Evolutionary conservation across 2,329 filamentous ascomycete species (phyloP).

Genomic region (Cercospora zeae-maydis): DNA sequence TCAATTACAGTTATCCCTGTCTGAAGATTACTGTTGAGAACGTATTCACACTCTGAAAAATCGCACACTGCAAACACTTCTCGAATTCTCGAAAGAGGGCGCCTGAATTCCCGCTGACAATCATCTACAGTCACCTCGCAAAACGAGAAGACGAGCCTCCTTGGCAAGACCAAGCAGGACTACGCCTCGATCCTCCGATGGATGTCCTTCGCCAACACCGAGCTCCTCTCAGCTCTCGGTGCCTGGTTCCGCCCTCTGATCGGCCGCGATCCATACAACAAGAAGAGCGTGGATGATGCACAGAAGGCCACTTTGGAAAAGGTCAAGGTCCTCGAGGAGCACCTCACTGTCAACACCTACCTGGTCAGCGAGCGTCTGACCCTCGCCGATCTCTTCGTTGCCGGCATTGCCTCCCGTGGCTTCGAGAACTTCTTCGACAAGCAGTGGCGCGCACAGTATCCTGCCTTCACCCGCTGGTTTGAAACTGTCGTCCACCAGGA

Average conservation of each 20-base stretch:
- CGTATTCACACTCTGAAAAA: conserved; percentile 72
- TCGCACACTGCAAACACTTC: not conserved
- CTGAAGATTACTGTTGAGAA: conserved; percentile 91
- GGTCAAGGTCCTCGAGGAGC: conserved; percentile 72
- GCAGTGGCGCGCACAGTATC: conserved; percentile 77
- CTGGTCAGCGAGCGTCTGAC: conserved; percentile 97
- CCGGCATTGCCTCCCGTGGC: conserved; percentile 74
- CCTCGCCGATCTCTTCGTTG: conserved; percentile 86
- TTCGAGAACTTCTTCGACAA: conserved; percentile 96
- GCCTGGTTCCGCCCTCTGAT: conserved; percentile 83
- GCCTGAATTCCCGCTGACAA: not conserved
- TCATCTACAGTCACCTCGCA: conserved; percentile 78
- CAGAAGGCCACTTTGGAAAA: conserved; percentile 66
- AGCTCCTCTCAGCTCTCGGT: conserved; percentile 71
- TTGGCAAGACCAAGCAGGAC: conserved; percentile 99
- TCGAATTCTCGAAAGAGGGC: too few relatives aligned
- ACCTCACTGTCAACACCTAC: conserved; percentile 91
- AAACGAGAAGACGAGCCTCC: conserved; percentile 99
- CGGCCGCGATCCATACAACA: conserved; percentile 86
- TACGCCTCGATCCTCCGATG: conserved; percentile 97
- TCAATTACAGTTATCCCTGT: conserved; percentile 87
- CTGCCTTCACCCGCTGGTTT: conserved; percentile 89
- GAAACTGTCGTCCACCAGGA: conserved; percentile 89
- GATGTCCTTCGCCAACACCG: conserved; percentile 94
- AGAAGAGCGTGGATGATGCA: conserved; percentile 86